These are phyloP conservation scores for Globisporangium orthogonon DNA, from an alignment of 352 stramenopile species.

Conservation along the genomic window DNA sequence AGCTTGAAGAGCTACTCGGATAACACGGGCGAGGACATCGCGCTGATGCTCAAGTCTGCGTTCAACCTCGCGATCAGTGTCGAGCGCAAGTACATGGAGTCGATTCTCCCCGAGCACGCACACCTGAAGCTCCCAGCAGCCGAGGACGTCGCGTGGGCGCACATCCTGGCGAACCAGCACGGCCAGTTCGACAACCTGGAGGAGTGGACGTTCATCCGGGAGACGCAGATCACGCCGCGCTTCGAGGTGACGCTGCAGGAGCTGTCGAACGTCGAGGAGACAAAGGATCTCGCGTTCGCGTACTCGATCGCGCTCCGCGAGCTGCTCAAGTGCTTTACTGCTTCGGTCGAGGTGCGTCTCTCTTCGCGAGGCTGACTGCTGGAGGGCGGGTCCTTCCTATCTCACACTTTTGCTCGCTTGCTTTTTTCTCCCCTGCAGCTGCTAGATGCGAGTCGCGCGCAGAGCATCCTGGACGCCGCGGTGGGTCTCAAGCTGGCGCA, in stretches of 20 bases:
- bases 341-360: constrained; percentile 57
- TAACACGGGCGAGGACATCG: constrained; percentile 55
- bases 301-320: constrained; percentile 77
- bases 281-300: constrained; percentile 69
- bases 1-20: constrained; percentile 34
- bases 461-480: constrained; percentile 31
- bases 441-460: constrained; percentile 35
- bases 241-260: constrained; percentile 54
- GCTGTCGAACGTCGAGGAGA: constrained; percentile 50
- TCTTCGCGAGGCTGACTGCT: too few species aligned
- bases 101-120: constrained; percentile 34
- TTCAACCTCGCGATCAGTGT: constrained; percentile 80
- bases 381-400: too few species aligned
- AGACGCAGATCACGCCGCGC: constrained; percentile 75
- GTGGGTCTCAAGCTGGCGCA: constrained; percentile 22
- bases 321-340: constrained; percentile 76
- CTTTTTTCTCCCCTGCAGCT: constrained; percentile 30
- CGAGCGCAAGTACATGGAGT: constrained; percentile 78
- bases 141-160: constrained; percentile 71
- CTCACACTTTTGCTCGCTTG: constrained; percentile 2
- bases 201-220: constrained; percentile 75
- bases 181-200: constrained; percentile 81
- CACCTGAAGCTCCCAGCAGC: constrained; percentile 31
- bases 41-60: constrained; percentile 63
- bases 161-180: constrained; percentile 80